Evolutionary conservation across 169 alveolate genomes (phyloP).

Genomic region (Toxoplasma gondii): DNA sequence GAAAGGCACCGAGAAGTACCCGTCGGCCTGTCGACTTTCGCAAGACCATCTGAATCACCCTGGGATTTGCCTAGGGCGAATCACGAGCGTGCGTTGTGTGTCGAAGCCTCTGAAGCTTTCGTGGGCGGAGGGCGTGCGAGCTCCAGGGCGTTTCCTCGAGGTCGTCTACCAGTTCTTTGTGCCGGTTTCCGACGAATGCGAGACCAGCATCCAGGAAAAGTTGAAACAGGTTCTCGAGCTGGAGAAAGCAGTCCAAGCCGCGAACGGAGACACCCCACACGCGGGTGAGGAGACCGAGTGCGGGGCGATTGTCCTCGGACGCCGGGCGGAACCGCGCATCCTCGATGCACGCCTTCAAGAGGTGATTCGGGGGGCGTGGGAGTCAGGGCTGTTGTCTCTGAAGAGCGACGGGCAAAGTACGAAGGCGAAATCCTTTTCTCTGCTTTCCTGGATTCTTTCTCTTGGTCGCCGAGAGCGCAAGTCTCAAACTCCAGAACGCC

Average conservation of each 20-base stretch:
- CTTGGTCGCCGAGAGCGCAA: background rate
- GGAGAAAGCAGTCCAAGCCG: background rate
- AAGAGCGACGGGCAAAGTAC: too few relatives aligned
- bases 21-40: too few relatives aligned
- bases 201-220: background rate
- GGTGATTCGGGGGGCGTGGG: background rate
- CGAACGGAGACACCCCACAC: background rate
- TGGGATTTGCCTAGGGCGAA: slow-evolving; percentile 1
- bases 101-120: background rate
- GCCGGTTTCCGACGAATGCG: background rate
- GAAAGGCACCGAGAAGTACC: too few relatives aligned
- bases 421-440: background rate
- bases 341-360: background rate
- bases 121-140: background rate
- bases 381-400: background rate
- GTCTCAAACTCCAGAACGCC: background rate
- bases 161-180: slow-evolving; percentile 25
- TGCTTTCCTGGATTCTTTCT: background rate
- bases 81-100: background rate
- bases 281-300: background rate
- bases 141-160: background rate
- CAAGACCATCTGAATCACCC: too few relatives aligned
- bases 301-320: background rate
- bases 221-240: background rate
- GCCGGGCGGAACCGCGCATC: background rate